These are phyloP conservation scores for Anisodus tanguticus DNA, from an alignment of 257 asterid species.

Conservation along the genomic window DNA sequence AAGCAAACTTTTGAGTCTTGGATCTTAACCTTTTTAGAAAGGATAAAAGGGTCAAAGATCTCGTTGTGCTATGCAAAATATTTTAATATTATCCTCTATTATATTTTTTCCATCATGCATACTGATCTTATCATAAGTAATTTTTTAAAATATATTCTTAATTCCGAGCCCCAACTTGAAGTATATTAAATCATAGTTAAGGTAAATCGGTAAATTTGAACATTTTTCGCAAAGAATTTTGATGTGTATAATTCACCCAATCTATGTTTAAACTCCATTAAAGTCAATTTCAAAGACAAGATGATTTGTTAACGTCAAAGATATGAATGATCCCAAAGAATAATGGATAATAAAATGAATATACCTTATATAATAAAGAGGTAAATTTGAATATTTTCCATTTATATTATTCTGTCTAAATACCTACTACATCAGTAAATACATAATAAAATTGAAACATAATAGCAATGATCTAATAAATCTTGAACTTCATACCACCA, in stretches of 20 bases:
- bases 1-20: background rate
- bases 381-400: background rate
- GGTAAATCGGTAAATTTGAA: too few relatives aligned
- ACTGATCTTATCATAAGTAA: too few relatives aligned
- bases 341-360: too few relatives aligned
- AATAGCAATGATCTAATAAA: background rate
- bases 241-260: background rate
- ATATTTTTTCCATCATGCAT: background rate
- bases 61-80: background rate
- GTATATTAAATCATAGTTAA: background rate
- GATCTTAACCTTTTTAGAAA: background rate
- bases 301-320: too few relatives aligned
- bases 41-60: background rate
- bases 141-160: too few relatives aligned
- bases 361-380: background rate
- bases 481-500: too few relatives aligned
- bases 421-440: too few relatives aligned
- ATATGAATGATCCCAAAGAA: too few relatives aligned
- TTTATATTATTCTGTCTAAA: too few relatives aligned
- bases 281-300: too few relatives aligned
- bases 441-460: background rate
- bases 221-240: too few relatives aligned
- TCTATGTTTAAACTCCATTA: background rate
- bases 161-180: too few relatives aligned
- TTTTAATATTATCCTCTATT: background rate